These are phyloP conservation scores for Brassica incana DNA, from an alignment of 345 rosid genomes.

Conservation along the genomic window DNA sequence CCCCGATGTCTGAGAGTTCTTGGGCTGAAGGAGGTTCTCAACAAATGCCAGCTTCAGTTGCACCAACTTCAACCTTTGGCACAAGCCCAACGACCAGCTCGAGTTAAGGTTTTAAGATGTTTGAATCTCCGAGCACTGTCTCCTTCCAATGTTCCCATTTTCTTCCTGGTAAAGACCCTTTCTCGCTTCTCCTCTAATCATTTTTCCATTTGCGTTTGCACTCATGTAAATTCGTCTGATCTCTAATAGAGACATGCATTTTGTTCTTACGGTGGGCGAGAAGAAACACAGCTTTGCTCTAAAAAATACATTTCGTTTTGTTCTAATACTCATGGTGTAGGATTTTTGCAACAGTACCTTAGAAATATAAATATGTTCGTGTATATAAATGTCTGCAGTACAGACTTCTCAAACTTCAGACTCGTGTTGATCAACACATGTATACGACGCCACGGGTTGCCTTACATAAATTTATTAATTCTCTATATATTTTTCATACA, in stretches of 20 bases:
- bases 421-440: constrained; percentile 18
- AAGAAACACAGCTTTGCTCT: constrained; percentile 5
- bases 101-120: constrained; percentile 7
- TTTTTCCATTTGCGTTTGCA: background rate
- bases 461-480: constrained; percentile 28
- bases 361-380: constrained; percentile 16
- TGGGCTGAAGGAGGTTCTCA: constrained; percentile 61
- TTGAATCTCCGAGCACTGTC: constrained; percentile 14
- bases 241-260: constrained; percentile 3
- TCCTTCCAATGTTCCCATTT: background rate
- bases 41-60: constrained; percentile 52
- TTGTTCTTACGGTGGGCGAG: constrained; percentile 27
- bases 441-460: constrained; percentile 21
- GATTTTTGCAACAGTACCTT: constrained; percentile 17
- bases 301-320: background rate
- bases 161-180: constrained; percentile 16
- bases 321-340: constrained; percentile 14
- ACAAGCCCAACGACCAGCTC: constrained; percentile 32
- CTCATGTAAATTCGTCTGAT: background rate
- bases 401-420: constrained; percentile 21
- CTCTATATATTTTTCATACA: background rate
- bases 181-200: background rate
- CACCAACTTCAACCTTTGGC: constrained; percentile 64
- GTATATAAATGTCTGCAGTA: constrained; percentile 28
- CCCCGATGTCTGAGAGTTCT: constrained; percentile 57